Evolutionary conservation across 768 basidiomycete genomes (phyloP).

Genomic region (Lactarius hengduanensis): DNA sequence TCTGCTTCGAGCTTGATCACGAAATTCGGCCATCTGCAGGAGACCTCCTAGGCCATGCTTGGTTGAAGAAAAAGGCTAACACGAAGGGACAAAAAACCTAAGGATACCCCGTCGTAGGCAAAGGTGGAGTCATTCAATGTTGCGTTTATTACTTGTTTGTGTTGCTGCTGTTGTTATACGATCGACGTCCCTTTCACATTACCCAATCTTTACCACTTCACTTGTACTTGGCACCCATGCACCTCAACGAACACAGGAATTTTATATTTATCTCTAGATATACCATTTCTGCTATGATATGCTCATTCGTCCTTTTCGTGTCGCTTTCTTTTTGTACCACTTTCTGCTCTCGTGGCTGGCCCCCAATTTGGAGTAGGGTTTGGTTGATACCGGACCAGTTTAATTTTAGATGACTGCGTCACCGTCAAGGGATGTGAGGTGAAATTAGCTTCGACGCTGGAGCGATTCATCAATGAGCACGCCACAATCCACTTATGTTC

Average conservation of each 20-base stretch:
- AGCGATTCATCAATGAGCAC: neutral
- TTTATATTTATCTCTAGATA: slow-evolving; percentile 21
- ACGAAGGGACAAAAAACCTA: slow-evolving; percentile 14
- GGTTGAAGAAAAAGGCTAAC: slow-evolving; percentile 45
- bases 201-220: neutral
- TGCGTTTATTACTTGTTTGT: neutral
- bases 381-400: slow-evolving; percentile 84
- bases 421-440: slow-evolving; percentile 65
- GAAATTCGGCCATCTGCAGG: slow-evolving; percentile 75
- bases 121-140: neutral
- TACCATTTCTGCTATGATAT: slow-evolving; percentile 27
- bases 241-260: slow-evolving; percentile 9
- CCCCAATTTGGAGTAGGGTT: slow-evolving; percentile 96
- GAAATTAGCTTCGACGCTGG: slow-evolving; percentile 70
- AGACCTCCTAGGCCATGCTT: slow-evolving; percentile 71
- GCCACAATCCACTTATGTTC: neutral
- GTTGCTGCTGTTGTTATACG: neutral
- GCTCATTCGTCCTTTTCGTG: slow-evolving; percentile 32
- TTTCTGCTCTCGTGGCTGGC: slow-evolving; percentile 65
- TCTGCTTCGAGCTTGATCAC: slow-evolving; percentile 86
- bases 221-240: slow-evolving; percentile 13
- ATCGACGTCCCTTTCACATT: neutral
- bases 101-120: slow-evolving; percentile 6
- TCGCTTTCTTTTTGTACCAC: slow-evolving; percentile 46
- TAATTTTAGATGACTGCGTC: slow-evolving; percentile 60